phyloP scores from a whole-genome alignment of 768 basidiomycete species.

The Suillus luteus region DNA sequence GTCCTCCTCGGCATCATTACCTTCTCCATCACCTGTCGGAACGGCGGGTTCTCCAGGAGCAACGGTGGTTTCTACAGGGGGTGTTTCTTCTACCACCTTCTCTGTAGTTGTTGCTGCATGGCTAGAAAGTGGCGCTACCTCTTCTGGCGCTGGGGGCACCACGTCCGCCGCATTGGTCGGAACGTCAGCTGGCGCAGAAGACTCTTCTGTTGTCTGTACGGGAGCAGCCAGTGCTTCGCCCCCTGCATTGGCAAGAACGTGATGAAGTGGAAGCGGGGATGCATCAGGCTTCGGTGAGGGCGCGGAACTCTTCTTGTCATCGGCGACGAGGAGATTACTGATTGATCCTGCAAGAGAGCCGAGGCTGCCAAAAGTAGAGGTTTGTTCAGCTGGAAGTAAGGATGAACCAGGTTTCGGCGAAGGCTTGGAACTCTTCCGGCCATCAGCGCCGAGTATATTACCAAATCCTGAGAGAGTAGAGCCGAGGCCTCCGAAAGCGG shows the following conservation, averaged over 20 bases:
- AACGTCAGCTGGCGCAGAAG: neutral
- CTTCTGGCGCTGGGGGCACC: neutral
- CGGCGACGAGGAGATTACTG: conserved; percentile 13
- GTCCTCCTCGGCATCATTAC: conserved; percentile 12
- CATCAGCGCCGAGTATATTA: conserved; percentile 13
- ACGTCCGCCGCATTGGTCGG: neutral
- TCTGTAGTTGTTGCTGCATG: conserved; percentile 2
- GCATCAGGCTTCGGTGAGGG: neutral
- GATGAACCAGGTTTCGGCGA: neutral
- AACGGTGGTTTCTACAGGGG: neutral
- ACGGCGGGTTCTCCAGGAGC: conserved; percentile 7
- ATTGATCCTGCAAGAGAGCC: neutral
- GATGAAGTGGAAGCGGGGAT: conserved; percentile 4
- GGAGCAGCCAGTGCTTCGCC: neutral
- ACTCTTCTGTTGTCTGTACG: neutral
- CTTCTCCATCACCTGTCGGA: neutral
- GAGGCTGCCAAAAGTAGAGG: neutral
- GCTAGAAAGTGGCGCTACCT: neutral
- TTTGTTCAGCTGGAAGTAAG: neutral
- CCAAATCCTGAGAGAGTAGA: conserved; percentile 1
- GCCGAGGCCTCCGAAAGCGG: conserved; percentile 3
- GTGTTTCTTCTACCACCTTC: neutral
- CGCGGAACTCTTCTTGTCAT: neutral
- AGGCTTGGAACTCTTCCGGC: neutral
- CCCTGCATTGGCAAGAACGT: neutral